phyloP scores from a whole-genome alignment of 2,329 filamentous ascomycete species.

The Thelonectria rubi region DNA sequence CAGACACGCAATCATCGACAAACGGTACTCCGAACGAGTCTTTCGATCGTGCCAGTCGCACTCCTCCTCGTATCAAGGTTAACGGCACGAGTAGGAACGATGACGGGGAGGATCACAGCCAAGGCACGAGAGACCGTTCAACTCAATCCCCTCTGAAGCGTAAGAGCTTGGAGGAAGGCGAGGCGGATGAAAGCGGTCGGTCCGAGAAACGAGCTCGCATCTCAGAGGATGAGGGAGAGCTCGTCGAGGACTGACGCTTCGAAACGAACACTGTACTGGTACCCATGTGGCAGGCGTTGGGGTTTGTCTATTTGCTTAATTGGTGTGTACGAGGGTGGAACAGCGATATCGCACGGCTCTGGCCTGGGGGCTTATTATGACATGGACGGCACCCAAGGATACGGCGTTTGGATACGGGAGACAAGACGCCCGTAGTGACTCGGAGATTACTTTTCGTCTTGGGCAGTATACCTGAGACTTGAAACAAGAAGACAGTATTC shows the following conservation, averaged over 20 bases:
- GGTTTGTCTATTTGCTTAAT: constrained; percentile 23
- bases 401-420: constrained; percentile 41
- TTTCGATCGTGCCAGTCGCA: constrained; percentile 59
- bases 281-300: constrained; percentile 36
- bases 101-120: constrained; percentile 43
- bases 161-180: constrained; percentile 51
- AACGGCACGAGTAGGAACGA: constrained; percentile 52
- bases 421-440: constrained; percentile 30
- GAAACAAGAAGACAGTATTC: constrained; percentile 3
- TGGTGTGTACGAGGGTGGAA: constrained; percentile 27
- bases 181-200: constrained; percentile 44
- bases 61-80: constrained; percentile 53
- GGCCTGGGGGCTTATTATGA: constrained; percentile 30
- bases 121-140: constrained; percentile 40
- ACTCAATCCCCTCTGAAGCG: constrained; percentile 53
- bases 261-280: constrained; percentile 29
- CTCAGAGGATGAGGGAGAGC: constrained; percentile 60
- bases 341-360: constrained; percentile 32
- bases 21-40: constrained; percentile 58
- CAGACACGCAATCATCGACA: constrained; percentile 57
- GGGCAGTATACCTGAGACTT: constrained; percentile 24
- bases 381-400: constrained; percentile 33
- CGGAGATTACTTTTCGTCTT: constrained; percentile 25
- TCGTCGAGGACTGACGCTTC: constrained; percentile 49
- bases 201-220: constrained; percentile 56